Conservation (phyloP, 2,329 filamentous ascomycete species). For the Fusarium guadeloupense region DNA sequence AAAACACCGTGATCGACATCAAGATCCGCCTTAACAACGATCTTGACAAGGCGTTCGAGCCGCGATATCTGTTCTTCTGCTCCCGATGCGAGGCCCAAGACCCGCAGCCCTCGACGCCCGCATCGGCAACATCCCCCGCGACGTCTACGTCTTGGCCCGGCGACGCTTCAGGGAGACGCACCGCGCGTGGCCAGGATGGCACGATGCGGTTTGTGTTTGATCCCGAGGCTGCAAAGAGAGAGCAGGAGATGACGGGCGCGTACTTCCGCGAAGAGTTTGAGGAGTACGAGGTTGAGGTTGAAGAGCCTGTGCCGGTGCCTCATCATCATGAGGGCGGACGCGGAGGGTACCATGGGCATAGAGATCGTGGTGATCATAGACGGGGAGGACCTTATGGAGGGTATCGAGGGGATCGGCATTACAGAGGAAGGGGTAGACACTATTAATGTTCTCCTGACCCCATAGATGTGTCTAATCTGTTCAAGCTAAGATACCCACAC, state of each 20-base stretch:
- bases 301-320: conserved; percentile 62
- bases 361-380: conserved; percentile 47
- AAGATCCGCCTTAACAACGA: conserved; percentile 89
- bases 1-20: conserved; percentile 83
- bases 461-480: background rate
- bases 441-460: conserved; percentile 32
- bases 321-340: conserved; percentile 40
- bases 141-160: conserved; percentile 52
- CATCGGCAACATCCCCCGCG: conserved; percentile 50
- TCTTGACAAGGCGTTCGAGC: conserved; percentile 68
- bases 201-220: conserved; percentile 93
- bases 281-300: conserved; percentile 80
- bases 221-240: conserved; percentile 74
- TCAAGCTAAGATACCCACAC: conserved; percentile 25
- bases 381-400: conserved; percentile 49
- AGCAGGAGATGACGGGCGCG: conserved; percentile 72
- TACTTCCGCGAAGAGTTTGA: conserved; percentile 80
- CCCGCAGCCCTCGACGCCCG: conserved; percentile 45
- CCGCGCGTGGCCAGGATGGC: conserved; percentile 65
- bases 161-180: conserved; percentile 45
- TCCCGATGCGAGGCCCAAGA: conserved; percentile 58
- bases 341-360: conserved; percentile 46
- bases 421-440: conserved; percentile 48
- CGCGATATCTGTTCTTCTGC: conserved; percentile 71
- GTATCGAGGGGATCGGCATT: conserved; percentile 48